A percentile compares a stretch with the other conserved stretches of the same genome.
Evolutionary conservation across 805 yeast genomes (phyloP).

Genomic region (Kluyveromyces starmeri): DNA sequence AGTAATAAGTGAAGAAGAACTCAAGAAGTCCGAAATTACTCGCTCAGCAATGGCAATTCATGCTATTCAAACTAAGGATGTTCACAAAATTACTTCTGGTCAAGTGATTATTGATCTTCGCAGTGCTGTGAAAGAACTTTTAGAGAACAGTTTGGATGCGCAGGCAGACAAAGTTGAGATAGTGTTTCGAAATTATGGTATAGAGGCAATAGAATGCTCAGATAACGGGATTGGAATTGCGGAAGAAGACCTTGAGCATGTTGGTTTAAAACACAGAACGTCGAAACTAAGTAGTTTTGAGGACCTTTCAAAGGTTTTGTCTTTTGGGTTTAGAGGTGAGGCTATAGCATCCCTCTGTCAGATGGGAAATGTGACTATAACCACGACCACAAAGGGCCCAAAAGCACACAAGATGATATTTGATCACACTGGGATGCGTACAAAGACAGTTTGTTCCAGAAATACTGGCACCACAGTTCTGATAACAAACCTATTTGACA

Average conservation of each 20-base stretch:
- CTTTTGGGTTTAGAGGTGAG: slow-evolving; percentile 76
- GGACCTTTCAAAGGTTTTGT: slow-evolving; percentile 41
- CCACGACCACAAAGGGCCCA: slow-evolving; percentile 47
- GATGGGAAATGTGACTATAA: slow-evolving; percentile 41
- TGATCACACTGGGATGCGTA: slow-evolving; percentile 45
- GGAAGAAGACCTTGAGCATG: slow-evolving; percentile 38
- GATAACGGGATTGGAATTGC: slow-evolving; percentile 66
- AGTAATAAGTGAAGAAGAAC: too few species aligned
- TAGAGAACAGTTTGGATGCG: slow-evolving; percentile 86
- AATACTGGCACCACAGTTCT: slow-evolving; percentile 61
- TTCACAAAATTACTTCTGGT: slow-evolving; percentile 78
- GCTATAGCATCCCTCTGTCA: slow-evolving; percentile 66
- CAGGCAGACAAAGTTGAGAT: slow-evolving; percentile 59
- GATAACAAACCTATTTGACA: slow-evolving; percentile 51
- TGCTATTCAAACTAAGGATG: slow-evolving; percentile 42
- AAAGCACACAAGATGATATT: slow-evolving; percentile 48
- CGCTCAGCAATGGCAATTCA: slow-evolving; percentile 21
- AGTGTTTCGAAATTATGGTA: slow-evolving; percentile 59
- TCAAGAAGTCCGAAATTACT: too few species aligned
- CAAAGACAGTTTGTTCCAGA: slow-evolving; percentile 39
- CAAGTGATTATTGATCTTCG: slow-evolving; percentile 80
- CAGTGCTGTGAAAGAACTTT: slow-evolving; percentile 72
- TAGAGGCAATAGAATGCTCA: slow-evolving; percentile 55
- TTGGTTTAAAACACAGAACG: slow-evolving; percentile 59
- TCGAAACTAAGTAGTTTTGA: slow-evolving; percentile 54